Evolutionary conservation across 2,329 filamentous ascomycete species (phyloP), one percentile per base, ranked within the genome.

Genomic region (Nemania serpens): DNA sequence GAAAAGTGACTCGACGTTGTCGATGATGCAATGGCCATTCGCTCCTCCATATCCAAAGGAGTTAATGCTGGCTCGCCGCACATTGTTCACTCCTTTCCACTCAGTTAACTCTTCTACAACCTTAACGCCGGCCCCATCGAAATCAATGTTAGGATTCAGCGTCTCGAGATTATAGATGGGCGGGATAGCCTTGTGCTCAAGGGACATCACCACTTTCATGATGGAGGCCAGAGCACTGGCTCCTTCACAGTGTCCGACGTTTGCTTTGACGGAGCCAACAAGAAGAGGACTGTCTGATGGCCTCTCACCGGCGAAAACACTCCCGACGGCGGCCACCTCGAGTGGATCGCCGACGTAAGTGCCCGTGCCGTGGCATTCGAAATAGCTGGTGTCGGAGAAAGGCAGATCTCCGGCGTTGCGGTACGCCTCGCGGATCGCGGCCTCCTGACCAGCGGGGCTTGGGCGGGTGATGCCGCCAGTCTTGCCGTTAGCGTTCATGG

Each of bases 281-380:
- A 63, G 63, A 41, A 34, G 58, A 61, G 43, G 72, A 64, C 20
- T 66, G 9, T 66, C 66, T 4, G 68, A 36, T 13, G 55, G 13
- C 13, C 66, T 50, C 56, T 37, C 11, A 46, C 55, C 29, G 7
- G 57, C 39, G 47, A 66, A 59, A 2, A 67, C 58, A 0, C 54
- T 60, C 0, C 63, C 57, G 5, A 78, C 69, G 5, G 75, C 78
- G 2, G 61, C 53, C 1, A 76, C 70, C 59, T 81, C 78, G 3
- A 72, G 64, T 0, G 76, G 75, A 58, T 81, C 78, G 1, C 78
- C 79, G 1, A 71, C 74, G 2, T 58, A 55, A 2, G 78, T 81
- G 0, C 77, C 78, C 0, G 78, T 79, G 1, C 77, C 67, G 39
- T 70, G 67, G 37, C 61, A 66, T 29, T 70, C 68, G 7, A 69